A percentile compares a stretch with the other conserved stretches of the same genome.
These are phyloP conservation scores for Sphaerulina vaccinii DNA, from an alignment of 2,329 filamentous ascomycete species.

Conservation along the genomic window DNA sequence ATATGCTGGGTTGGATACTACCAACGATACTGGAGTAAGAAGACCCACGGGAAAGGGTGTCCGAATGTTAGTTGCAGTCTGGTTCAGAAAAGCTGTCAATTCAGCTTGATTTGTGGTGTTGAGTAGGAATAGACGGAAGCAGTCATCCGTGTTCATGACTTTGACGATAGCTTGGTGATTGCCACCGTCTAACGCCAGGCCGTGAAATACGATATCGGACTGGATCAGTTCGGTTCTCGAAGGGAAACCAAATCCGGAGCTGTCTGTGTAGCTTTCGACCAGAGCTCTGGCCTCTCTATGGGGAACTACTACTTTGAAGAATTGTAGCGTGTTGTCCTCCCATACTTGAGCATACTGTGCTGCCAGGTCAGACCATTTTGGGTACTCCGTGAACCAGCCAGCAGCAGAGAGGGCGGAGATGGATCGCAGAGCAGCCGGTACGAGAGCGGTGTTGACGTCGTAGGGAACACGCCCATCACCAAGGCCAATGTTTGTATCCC, in stretches of 20 bases:
- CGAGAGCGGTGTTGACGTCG: constrained; percentile 63
- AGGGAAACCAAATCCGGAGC: constrained; percentile 42
- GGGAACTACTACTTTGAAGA: constrained; percentile 55
- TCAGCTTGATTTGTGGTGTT: constrained; percentile 58
- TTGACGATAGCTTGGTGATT: constrained; percentile 51
- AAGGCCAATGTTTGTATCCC: constrained; percentile 60
- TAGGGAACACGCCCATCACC: constrained; percentile 64
- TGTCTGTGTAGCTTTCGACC: constrained; percentile 50
- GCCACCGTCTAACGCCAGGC: constrained; percentile 56
- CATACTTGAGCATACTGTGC: constrained; percentile 57
- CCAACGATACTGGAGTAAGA: constrained; percentile 55
- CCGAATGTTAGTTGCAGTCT: constrained; percentile 58
- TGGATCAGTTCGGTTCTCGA: constrained; percentile 46
- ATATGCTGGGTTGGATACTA: constrained; percentile 63
- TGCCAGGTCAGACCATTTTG: constrained; percentile 50
- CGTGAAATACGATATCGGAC: constrained; percentile 54
- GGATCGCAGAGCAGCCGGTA: constrained; percentile 59
- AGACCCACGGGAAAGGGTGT: constrained; percentile 60
- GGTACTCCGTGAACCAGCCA: constrained; percentile 53
- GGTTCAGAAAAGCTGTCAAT: constrained; percentile 56
- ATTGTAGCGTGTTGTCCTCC: constrained; percentile 60
- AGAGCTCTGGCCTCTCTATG: constrained; percentile 46
- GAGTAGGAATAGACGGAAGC: constrained; percentile 59
- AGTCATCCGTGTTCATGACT: constrained; percentile 64
- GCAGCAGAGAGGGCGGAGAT: constrained; percentile 54